These are phyloP conservation scores for Phytophthora multivora DNA, from an alignment of 352 stramenopile species.

Conservation along the genomic window DNA sequence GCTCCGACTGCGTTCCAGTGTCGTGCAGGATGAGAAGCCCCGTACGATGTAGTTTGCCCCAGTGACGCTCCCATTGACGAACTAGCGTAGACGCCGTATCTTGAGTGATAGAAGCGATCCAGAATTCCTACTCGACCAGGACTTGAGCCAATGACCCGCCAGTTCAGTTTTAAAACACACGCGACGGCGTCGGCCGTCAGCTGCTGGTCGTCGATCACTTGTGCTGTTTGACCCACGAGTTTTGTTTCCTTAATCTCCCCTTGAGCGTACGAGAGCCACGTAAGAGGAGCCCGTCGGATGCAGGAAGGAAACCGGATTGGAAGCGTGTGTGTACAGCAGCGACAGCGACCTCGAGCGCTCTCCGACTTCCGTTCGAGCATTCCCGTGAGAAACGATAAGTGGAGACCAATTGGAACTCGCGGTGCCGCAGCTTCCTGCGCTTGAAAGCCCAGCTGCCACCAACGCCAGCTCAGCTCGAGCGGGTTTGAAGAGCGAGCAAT, in stretches of 20 bases:
- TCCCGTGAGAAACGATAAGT: too few relatives aligned
- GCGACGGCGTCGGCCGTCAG: slow-evolving; percentile 23
- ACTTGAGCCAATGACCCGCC: slow-evolving; percentile 55
- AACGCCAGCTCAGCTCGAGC: slow-evolving; percentile 8
- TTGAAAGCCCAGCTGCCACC: slow-evolving; percentile 21
- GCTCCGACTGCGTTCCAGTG: slow-evolving; percentile 45
- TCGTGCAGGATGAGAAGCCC: slow-evolving; percentile 23
- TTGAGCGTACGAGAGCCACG: slow-evolving; percentile 35
- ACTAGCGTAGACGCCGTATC: too few relatives aligned
- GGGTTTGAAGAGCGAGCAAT: slow-evolving; percentile 19
- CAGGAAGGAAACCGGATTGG: slow-evolving; percentile 43
- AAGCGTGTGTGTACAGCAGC: slow-evolving; percentile 33
- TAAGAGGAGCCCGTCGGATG: slow-evolving; percentile 28
- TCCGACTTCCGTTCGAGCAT: too few relatives aligned
- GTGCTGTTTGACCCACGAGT: slow-evolving; percentile 11
- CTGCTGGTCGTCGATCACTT: slow-evolving; percentile 19
- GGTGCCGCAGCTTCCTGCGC: too few relatives aligned
- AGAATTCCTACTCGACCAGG: slow-evolving; percentile 58
- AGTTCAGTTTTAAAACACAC: slow-evolving; percentile 49
- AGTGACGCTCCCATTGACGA: slow-evolving; percentile 47
- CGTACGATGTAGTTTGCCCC: slow-evolving; percentile 33
- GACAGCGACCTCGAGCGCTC: slow-evolving; percentile 39
- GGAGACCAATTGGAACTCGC: too few relatives aligned
- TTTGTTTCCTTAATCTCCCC: slow-evolving; percentile 23
- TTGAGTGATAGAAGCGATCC: slow-evolving; percentile 35